Percentiles rank a stretch among this genome's conserved stretches.
These are phyloP conservation scores for Suillus sp. DNA, from an alignment of 768 basidiomycete species.

Conservation along the genomic window DNA sequence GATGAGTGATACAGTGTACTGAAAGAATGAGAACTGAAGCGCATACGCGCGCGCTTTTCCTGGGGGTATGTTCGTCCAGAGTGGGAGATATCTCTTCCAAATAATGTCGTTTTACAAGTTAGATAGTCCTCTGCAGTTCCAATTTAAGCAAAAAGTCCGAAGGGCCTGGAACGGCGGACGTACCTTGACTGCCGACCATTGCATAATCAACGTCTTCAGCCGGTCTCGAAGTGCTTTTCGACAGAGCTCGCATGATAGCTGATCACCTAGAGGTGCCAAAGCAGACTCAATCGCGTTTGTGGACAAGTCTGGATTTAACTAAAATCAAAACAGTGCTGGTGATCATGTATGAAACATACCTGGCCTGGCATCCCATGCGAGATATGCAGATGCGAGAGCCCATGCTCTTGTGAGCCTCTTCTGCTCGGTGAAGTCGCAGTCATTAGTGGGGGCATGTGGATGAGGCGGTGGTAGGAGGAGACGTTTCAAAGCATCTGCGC, in stretches of 20 bases:
- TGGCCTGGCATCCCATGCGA: constrained; percentile 82
- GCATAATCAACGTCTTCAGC: constrained; percentile 64
- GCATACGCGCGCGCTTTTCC: neutral
- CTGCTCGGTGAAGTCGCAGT: constrained; percentile 74
- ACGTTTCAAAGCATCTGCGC: constrained; percentile 79
- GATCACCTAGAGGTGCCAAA: constrained; percentile 67
- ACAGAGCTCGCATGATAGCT: constrained; percentile 71
- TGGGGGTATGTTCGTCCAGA: constrained; percentile 2
- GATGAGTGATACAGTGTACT: neutral
- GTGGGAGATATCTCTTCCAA: neutral
- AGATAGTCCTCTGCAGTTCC: constrained; percentile 2
- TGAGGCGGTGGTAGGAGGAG: constrained; percentile 74
- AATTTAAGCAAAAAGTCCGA: neutral
- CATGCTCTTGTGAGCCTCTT: constrained; percentile 80
- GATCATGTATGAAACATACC: constrained; percentile 43
- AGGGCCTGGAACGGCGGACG: neutral
- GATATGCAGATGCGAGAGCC: constrained; percentile 80
- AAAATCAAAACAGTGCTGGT: constrained; percentile 12
- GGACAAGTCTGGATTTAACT: constrained; percentile 57
- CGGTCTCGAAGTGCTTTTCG: constrained; percentile 62
- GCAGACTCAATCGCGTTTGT: constrained; percentile 72
- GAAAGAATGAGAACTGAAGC: no score
- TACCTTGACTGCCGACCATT: constrained; percentile 83
- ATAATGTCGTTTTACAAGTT: neutral
- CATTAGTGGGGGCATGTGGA: constrained; percentile 68